Percentiles rank a stretch among this genome's conserved stretches.
Conservation (phyloP, 192 early-diverging fungal species). For the Coemansia sp. region DNA sequence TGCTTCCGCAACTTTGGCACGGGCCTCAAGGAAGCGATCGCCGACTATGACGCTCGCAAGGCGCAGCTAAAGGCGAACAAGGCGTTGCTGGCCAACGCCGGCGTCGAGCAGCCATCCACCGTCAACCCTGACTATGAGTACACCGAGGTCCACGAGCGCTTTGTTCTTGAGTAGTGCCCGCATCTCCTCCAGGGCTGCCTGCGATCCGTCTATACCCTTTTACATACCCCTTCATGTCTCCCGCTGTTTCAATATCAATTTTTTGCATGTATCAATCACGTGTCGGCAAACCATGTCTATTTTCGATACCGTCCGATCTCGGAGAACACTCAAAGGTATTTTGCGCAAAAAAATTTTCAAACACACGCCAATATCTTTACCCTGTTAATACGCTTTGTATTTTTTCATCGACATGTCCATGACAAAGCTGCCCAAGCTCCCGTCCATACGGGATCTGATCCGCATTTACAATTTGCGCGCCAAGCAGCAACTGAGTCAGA, state of each 20-base stretch:
- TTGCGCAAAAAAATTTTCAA: neutral
- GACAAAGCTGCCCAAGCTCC: slow-evolving; percentile 58
- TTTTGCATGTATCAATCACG: neutral
- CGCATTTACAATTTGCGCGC: slow-evolving; percentile 72
- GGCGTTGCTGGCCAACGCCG: slow-evolving; percentile 11
- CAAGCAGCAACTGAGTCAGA: slow-evolving; percentile 71
- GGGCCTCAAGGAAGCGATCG: slow-evolving; percentile 52
- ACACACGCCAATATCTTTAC: neutral
- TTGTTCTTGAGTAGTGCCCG: slow-evolving; percentile 37
- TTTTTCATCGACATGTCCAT: slow-evolving; percentile 15
- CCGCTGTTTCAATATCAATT: neutral
- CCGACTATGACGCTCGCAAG: slow-evolving; percentile 52
- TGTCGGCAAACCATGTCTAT: neutral
- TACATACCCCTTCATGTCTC: neutral
- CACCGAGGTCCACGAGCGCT: slow-evolving; percentile 51
- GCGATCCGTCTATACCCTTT: neutral
- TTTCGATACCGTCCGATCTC: neutral
- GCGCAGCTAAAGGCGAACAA: slow-evolving; percentile 64
- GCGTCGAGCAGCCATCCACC: neutral
- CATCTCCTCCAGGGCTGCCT: neutral
- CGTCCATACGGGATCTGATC: slow-evolving; percentile 69
- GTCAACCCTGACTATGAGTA: slow-evolving; percentile 39
- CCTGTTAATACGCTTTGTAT: neutral
- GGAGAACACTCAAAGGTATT: neutral
- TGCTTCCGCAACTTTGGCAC: slow-evolving; percentile 57